Evolutionary conservation across 768 basidiomycete species (phyloP).

Genomic region (Amyloporia xantha): DNA sequence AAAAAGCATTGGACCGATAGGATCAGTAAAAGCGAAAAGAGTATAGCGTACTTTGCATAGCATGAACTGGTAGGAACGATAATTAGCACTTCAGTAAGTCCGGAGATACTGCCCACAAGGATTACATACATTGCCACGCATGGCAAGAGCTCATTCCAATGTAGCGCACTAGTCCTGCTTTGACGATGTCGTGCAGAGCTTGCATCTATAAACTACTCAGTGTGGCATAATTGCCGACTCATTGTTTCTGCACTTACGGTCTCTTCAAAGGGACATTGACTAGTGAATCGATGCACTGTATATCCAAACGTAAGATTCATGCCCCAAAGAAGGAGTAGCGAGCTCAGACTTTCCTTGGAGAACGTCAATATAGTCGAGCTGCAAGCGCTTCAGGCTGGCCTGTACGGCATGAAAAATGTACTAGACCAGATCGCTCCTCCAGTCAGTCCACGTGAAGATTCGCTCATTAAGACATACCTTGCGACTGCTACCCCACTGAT

Average conservation of each 20-base stretch:
- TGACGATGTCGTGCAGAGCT: conserved; percentile 41
- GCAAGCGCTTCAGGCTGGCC: conserved; percentile 34
- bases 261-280: conserved; percentile 33
- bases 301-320: neutral
- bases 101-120: neutral
- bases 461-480: conserved; percentile 20
- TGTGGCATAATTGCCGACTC: neutral
- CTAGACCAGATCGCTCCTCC: conserved; percentile 23
- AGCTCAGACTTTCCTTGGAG: conserved; percentile 37
- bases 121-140: conserved; percentile 27
- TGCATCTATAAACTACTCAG: conserved; percentile 27
- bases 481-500: conserved; percentile 30
- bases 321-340: neutral
- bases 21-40: no score
- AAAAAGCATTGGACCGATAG: neutral
- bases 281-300: conserved; percentile 29
- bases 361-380: conserved; percentile 51
- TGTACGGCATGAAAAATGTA: conserved; percentile 65
- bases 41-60: conserved; percentile 26
- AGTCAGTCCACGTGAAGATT: neutral
- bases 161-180: conserved; percentile 37
- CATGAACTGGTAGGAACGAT: conserved; percentile 20
- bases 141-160: conserved; percentile 33
- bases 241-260: conserved; percentile 12
- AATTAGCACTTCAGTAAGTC: neutral